Conservation (phyloP, 805 yeast genomes). For the Spencermartinsiella europaea region DNA sequence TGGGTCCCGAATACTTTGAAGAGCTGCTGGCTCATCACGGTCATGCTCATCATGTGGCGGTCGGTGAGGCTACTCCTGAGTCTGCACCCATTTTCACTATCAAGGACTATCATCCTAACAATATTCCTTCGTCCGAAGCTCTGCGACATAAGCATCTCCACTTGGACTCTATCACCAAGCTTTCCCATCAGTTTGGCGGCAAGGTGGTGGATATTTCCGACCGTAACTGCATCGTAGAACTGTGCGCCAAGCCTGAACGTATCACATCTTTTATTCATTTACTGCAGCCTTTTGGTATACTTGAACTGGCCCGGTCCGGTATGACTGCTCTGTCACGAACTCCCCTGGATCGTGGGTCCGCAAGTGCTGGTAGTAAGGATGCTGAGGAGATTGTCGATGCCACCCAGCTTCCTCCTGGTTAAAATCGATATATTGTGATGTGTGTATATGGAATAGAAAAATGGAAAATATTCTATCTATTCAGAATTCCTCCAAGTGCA, state of each 20-base stretch:
- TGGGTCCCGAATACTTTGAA: constrained; percentile 98
- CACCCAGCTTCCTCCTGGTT: constrained; percentile 94
- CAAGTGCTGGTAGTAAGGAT: constrained; percentile 45
- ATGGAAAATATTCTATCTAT: no score
- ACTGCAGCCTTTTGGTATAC: constrained; percentile 91
- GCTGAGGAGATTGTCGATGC: constrained; percentile 74
- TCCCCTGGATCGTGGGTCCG: constrained; percentile 54
- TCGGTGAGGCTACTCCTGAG: constrained; percentile 31
- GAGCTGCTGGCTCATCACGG: constrained; percentile 85
- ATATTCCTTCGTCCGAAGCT: constrained; percentile 85
- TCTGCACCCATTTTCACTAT: constrained; percentile 29
- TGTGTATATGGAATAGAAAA: no score
- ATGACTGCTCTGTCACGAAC: constrained; percentile 99
- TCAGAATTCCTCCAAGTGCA: background rate
- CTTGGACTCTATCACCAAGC: constrained; percentile 72
- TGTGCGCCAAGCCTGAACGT: constrained; percentile 89
- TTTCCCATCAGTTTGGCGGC: constrained; percentile 88
- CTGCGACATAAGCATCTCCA: constrained; percentile 91
- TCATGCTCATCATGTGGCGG: constrained; percentile 34
- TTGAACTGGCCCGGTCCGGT: constrained; percentile 96
- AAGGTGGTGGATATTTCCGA: constrained; percentile 87
- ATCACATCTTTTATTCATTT: constrained; percentile 80
- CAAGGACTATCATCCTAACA: constrained; percentile 73
- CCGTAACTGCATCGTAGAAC: constrained; percentile 89
- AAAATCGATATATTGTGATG: constrained; percentile 20